These are phyloP conservation scores for Eucalyptus shirleyi DNA, from an alignment of 345 rosid species.

Conservation along the genomic window DNA sequence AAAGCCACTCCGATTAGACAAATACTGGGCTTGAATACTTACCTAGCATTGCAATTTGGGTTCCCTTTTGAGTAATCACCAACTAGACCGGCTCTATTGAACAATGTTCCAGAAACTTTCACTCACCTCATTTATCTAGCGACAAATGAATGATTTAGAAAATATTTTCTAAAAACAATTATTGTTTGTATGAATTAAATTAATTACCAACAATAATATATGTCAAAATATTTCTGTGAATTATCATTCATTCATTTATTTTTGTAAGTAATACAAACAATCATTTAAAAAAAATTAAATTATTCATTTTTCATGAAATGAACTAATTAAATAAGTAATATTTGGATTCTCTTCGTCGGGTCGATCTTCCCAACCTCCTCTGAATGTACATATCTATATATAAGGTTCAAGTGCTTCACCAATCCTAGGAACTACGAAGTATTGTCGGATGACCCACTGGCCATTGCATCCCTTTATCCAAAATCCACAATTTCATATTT, in stretches of 20 bases:
- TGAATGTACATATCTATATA: too few species aligned
- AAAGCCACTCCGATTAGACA: rapidly evolving
- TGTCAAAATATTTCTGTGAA: rapidly evolving
- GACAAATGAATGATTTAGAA: rapidly evolving
- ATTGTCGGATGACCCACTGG: neutral
- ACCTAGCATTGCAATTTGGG: neutral
- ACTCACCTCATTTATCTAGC: rapidly evolving
- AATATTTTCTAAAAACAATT: rapidly evolving
- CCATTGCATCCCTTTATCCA: neutral
- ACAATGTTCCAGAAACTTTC: neutral
- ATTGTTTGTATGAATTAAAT: rapidly evolving
- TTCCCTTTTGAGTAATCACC: neutral
- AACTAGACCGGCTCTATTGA: neutral
- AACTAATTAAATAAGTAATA: neutral
- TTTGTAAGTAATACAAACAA: rapidly evolving
- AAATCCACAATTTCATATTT: neutral
- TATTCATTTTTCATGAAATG: neutral
- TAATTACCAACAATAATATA: rapidly evolving
- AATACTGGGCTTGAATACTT: too few species aligned
- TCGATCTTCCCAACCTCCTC: too few species aligned
- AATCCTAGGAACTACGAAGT: neutral
- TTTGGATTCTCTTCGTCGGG: rapidly evolving
- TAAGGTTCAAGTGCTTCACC: neutral
- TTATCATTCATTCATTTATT: too few species aligned
- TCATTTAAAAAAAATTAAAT: too few species aligned